phyloP scores from a whole-genome alignment of 306 rosid species.

The Acmispon strigosus region DNA sequence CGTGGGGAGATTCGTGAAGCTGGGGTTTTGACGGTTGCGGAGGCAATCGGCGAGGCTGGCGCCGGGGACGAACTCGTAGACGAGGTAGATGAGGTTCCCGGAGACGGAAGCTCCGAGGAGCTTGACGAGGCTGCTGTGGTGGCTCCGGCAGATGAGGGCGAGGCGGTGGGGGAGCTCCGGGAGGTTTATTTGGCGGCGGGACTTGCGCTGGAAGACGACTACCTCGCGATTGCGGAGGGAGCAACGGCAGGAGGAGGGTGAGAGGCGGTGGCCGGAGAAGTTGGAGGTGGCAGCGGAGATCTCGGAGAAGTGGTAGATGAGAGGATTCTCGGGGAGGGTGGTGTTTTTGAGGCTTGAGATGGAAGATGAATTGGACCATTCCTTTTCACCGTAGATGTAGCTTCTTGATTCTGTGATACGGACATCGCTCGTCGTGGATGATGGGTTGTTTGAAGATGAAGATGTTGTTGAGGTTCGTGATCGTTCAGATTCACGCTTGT shows the following conservation, averaged over 20 bases:
- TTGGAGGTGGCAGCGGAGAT: slow-evolving; percentile 59
- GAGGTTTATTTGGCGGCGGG: slow-evolving; percentile 43
- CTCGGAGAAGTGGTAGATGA: slow-evolving; percentile 59
- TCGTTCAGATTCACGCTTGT: not conserved
- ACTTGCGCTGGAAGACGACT: slow-evolving; percentile 57
- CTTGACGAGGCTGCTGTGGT: slow-evolving; percentile 63
- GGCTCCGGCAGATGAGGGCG: slow-evolving; percentile 50
- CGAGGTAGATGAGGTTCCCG: slow-evolving; percentile 52
- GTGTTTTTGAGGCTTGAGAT: slow-evolving; percentile 49
- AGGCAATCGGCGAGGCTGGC: slow-evolving; percentile 71
- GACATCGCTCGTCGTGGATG: not conserved
- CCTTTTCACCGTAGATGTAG: not conserved
- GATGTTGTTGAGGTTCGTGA: not conserved
- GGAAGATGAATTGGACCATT: slow-evolving; percentile 50
- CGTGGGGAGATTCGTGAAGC: slow-evolving; percentile 56
- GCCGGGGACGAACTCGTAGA: slow-evolving; percentile 66
- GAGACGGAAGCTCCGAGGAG: slow-evolving; percentile 80
- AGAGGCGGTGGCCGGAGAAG: slow-evolving; percentile 25
- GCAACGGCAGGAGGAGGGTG: slow-evolving; percentile 76
- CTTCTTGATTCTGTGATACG: slow-evolving; percentile 29
- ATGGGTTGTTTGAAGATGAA: not conserved
- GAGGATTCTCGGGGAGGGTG: slow-evolving; percentile 65
- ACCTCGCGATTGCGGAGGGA: slow-evolving; percentile 44
- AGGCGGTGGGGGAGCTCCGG: slow-evolving; percentile 48
- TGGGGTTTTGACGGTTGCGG: slow-evolving; percentile 64